Conservation (phyloP, 2,329 filamentous ascomycete species). For the Pseudogymnoascus verrucosus region DNA sequence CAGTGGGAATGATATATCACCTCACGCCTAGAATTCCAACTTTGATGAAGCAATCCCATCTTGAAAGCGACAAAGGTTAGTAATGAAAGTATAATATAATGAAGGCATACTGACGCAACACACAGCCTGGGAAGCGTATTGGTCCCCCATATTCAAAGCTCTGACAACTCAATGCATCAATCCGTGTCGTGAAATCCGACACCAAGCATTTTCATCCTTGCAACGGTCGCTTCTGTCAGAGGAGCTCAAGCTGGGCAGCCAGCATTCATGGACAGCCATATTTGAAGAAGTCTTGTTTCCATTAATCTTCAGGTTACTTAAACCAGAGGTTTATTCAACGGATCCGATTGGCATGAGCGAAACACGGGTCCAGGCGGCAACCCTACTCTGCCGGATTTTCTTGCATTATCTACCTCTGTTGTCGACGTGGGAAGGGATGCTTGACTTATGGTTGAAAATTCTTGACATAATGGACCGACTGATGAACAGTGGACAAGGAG, state of each 20-base stretch:
- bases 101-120: constrained; percentile 19
- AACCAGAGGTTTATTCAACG: constrained; percentile 87
- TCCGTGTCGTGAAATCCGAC: constrained; percentile 84
- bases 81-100: constrained; percentile 3
- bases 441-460: constrained; percentile 86
- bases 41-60: constrained; percentile 86
- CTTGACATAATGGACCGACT: constrained; percentile 91
- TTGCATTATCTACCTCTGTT: constrained; percentile 84
- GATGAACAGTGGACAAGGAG: constrained; percentile 90
- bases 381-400: constrained; percentile 89
- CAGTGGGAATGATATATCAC: constrained; percentile 72
- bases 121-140: constrained; percentile 94
- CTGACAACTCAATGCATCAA: constrained; percentile 88
- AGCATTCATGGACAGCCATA: constrained; percentile 90
- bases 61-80: constrained; percentile 75
- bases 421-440: constrained; percentile 78
- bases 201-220: constrained; percentile 77
- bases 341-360: constrained; percentile 93
- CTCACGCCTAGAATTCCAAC: constrained; percentile 75
- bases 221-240: constrained; percentile 81
- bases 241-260: constrained; percentile 72
- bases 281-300: constrained; percentile 93
- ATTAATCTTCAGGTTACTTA: constrained; percentile 75
- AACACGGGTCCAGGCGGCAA: constrained; percentile 84
- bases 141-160: constrained; percentile 88